Conservation (phyloP, 805 yeast species). For the Kodamaea sagamina region DNA sequence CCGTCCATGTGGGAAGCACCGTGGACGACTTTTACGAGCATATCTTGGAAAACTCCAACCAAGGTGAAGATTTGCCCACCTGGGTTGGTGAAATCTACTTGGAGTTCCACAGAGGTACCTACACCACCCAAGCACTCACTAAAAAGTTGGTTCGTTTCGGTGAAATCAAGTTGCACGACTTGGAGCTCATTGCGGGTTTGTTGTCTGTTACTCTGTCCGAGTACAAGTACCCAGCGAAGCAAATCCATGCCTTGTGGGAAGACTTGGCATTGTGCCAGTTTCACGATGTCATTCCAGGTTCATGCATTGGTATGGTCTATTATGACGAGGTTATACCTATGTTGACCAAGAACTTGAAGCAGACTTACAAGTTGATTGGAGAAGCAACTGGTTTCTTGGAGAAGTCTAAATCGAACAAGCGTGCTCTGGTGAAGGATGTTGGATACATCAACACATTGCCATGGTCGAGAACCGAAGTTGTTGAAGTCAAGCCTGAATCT, state of each 20-base stretch:
- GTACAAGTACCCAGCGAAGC: slow-evolving; percentile 71
- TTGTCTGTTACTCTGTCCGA: slow-evolving; percentile 54
- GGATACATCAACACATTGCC: slow-evolving; percentile 57
- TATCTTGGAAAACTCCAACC: slow-evolving; percentile 59
- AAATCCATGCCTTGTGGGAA: slow-evolving; percentile 80
- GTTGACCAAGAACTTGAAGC: slow-evolving; percentile 56
- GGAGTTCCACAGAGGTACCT: slow-evolving; percentile 96
- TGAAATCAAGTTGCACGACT: slow-evolving; percentile 78
- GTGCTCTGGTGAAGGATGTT: slow-evolving; percentile 15
- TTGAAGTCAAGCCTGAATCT: slow-evolving; percentile 33
- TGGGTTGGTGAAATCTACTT: slow-evolving; percentile 95
- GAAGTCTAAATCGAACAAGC: neutral
- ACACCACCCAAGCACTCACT: slow-evolving; percentile 88
- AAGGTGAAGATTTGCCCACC: slow-evolving; percentile 70
- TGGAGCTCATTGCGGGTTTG: slow-evolving; percentile 79
- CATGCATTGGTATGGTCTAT: slow-evolving; percentile 89
- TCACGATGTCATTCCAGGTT: slow-evolving; percentile 98
- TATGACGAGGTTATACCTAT: slow-evolving; percentile 81
- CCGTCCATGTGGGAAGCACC: slow-evolving; percentile 73
- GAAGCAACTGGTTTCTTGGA: slow-evolving; percentile 41
- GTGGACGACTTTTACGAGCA: slow-evolving; percentile 80
- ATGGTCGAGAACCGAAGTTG: slow-evolving; percentile 58
- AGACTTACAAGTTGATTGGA: slow-evolving; percentile 53
- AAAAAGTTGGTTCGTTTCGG: slow-evolving; percentile 76
- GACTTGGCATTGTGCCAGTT: slow-evolving; percentile 87